Base-by-base conservation (phyloP, 176 grass and related monocot genomes). In the Alloteropsis semialata region DNA sequence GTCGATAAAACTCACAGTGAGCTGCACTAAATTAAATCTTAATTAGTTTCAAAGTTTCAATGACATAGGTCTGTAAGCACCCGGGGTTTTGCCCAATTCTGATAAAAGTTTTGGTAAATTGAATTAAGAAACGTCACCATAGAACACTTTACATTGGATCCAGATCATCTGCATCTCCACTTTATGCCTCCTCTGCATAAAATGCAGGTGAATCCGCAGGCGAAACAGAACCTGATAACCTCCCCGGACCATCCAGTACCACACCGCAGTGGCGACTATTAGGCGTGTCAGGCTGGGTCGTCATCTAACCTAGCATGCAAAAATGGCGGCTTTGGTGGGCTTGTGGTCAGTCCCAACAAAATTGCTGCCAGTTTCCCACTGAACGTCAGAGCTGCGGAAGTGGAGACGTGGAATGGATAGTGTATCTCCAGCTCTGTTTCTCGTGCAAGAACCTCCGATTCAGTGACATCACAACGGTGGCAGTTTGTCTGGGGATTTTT, bases 221-320 rank as follows among this genome's bases (percentile, higher is more conserved):
- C 53, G 67, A 80, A 51, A 39, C 43, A 30, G 55, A 43, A 24
- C 41, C 34, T 11, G 44, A 21, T 25, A 72, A 73, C 33, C 44
- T 65, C 17, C 76, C 67, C 3, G 67, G 67, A 24, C 25, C 76
- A 46, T 41, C 12, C 44, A 64, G 43, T 56, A 80, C 13, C 29
- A 64, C 27, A 24, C 76, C 84, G 64, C 24, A 80, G 10, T 80
- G 84, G 84, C 66, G 84, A 28, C 18, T 64, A 62, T 42, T 80
- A 65, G 84, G 84, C 17, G 55, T 33, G 5, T 83, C 58, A 41
- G 84, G 84, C 8, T 86, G 68, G 68, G 33, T 86, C 28, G 39
- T 80, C 33, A 86, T 80, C 55, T 86, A 43, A 80, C 12, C 15
- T 21, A 6, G 16, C 49, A 6, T 51, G 34, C 34, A 36, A 36